These are phyloP conservation scores for Fraxinus velutina DNA, from an alignment of 305 asterid species.

Conservation along the genomic window DNA sequence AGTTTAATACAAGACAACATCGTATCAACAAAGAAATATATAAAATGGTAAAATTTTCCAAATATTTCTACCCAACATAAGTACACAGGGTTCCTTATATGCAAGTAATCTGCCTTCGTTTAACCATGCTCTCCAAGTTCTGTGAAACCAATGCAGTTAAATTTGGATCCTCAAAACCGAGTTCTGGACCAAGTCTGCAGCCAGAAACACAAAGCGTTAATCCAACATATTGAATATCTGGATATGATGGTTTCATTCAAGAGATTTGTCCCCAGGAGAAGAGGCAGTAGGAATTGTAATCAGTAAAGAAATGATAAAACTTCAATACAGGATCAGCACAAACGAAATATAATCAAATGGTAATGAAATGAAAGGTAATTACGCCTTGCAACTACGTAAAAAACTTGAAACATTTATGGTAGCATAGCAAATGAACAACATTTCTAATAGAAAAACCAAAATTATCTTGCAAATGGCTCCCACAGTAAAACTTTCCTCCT, in stretches of 20 bases:
- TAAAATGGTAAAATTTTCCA: neutral
- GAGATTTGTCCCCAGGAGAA: neutral
- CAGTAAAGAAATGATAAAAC: neutral
- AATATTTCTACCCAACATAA: neutral
- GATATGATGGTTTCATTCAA: neutral
- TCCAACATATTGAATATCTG: no score
- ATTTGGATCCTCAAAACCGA: constrained; percentile 84
- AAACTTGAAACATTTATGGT: neutral
- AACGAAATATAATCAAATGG: neutral
- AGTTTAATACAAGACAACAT: neutral
- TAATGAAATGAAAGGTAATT: neutral
- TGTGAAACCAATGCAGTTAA: constrained; percentile 64
- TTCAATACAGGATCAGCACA: neutral
- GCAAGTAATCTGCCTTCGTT: constrained; percentile 65
- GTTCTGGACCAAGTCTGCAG: constrained; percentile 75
- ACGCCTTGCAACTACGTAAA: neutral
- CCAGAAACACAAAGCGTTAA: constrained; percentile 6
- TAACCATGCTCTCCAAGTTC: constrained; percentile 77
- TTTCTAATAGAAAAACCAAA: neutral
- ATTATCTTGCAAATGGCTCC: neutral
- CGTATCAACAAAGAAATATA: constrained; percentile 3
- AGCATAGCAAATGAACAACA: neutral
- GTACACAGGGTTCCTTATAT: constrained; percentile 28
- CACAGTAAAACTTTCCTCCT: neutral
- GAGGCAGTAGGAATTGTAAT: neutral